Conservation (phyloP, 805 yeast genomes). For the Sugiyamaella qingdaonensis region DNA sequence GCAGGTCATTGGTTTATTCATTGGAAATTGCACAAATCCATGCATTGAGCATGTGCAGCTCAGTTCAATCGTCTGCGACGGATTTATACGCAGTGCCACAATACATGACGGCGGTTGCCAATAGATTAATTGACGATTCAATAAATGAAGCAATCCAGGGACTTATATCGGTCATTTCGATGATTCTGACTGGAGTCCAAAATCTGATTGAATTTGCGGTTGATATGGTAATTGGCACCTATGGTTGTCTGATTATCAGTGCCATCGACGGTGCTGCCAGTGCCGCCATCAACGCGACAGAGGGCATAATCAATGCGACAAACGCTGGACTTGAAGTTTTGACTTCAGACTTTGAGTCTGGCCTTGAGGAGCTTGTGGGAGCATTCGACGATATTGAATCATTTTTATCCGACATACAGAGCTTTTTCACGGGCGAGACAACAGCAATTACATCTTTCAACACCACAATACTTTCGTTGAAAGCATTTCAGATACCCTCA, state of each 20-base stretch:
- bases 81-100: constrained; percentile 48
- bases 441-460: constrained; percentile 47
- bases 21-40: constrained; percentile 39
- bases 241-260: constrained; percentile 74
- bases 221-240: constrained; percentile 78
- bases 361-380: constrained; percentile 55
- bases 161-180: constrained; percentile 40
- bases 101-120: constrained; percentile 52
- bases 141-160: constrained; percentile 48
- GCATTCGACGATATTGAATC: constrained; percentile 53
- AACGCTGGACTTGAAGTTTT: constrained; percentile 53
- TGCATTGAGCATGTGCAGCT: constrained; percentile 43
- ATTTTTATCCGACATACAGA: constrained; percentile 49
- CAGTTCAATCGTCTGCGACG: constrained; percentile 40
- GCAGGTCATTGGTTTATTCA: constrained; percentile 41
- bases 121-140: constrained; percentile 45
- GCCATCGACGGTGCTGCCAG: constrained; percentile 68
- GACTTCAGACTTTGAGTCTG: constrained; percentile 62
- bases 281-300: constrained; percentile 70
- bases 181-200: constrained; percentile 55
- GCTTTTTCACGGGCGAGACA: constrained; percentile 48
- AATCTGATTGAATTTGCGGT: constrained; percentile 58
- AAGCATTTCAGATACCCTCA: constrained; percentile 60
- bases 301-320: constrained; percentile 53
- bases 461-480: constrained; percentile 52